Evolutionary conservation across 2,329 filamentous ascomycete species (phyloP).

Genomic region (Phialocephala sp.): DNA sequence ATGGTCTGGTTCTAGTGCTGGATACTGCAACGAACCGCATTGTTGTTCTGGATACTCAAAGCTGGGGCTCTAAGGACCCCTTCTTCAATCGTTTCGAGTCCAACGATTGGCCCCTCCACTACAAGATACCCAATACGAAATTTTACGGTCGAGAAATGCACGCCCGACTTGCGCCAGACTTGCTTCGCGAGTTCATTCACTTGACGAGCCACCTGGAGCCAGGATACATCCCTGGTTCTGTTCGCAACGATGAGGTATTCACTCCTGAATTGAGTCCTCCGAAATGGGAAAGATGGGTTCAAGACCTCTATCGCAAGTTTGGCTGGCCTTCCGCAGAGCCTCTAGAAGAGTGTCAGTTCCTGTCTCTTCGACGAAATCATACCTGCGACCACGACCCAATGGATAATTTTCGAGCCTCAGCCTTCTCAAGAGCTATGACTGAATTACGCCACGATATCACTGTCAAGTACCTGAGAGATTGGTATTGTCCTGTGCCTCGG

Average conservation of each 20-base stretch:
- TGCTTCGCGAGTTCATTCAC: constrained; percentile 16
- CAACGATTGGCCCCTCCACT: constrained; percentile 4
- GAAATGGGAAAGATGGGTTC: constrained; percentile 18
- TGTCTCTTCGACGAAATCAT: constrained; percentile 12
- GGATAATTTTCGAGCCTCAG: constrained; percentile 5
- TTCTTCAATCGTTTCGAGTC: constrained; percentile 19
- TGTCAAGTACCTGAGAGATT: constrained; percentile 17
- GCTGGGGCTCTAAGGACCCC: neutral
- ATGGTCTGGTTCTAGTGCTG: constrained; percentile 14
- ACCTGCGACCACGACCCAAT: constrained; percentile 20
- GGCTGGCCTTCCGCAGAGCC: constrained; percentile 16
- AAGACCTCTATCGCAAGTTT: constrained; percentile 11
- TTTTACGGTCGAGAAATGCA: constrained; percentile 11
- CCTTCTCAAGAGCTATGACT: constrained; percentile 14
- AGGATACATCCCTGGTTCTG: constrained; percentile 14
- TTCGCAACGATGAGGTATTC: constrained; percentile 11
- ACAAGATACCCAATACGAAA: constrained; percentile 11
- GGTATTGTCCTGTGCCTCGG: constrained; percentile 22
- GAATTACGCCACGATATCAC: constrained; percentile 16
- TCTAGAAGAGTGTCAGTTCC: constrained; percentile 17
- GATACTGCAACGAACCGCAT: constrained; percentile 18
- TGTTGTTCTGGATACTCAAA: constrained; percentile 13
- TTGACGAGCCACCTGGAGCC: constrained; percentile 12
- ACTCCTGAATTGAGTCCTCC: constrained; percentile 19
- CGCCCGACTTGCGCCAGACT: constrained; percentile 14